Conservation (phyloP, 345 rosid species). For the Dovyalis caffra region DNA sequence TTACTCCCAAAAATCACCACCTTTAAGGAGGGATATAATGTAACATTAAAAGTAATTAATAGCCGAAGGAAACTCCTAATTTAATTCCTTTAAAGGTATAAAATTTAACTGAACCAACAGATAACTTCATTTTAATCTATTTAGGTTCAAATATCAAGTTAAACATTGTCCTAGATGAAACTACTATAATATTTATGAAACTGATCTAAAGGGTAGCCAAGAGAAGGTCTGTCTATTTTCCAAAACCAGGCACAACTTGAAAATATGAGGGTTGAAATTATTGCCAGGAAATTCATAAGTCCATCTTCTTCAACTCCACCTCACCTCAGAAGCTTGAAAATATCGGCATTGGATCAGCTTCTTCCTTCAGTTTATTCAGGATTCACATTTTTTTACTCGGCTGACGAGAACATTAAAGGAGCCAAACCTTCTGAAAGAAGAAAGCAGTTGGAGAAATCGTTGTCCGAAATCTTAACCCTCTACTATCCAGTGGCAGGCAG, state of each 20-base stretch:
- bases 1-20: too few relatives aligned
- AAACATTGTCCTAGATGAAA: too few relatives aligned
- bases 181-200: too few relatives aligned
- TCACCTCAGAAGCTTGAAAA: conserved; percentile 12
- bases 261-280: conserved; percentile 20
- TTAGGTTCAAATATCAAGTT: too few relatives aligned
- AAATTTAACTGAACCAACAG: neutral
- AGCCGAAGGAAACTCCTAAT: neutral
- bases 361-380: conserved; percentile 14
- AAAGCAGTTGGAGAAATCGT: conserved; percentile 14
- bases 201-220: neutral
- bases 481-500: conserved; percentile 31
- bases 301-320: conserved; percentile 31
- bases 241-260: neutral
- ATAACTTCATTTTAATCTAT: too few relatives aligned
- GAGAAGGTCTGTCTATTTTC: neutral
- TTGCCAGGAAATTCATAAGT: conserved; percentile 21
- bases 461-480: conserved; percentile 24
- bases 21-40: too few relatives aligned
- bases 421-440: neutral
- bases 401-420: neutral
- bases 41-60: neutral
- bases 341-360: conserved; percentile 29
- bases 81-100: neutral
- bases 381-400: conserved; percentile 21